Percentiles rank a stretch among this genome's conserved stretches.
These are phyloP conservation scores for Chloris gayana DNA, from an alignment of 176 grass and related monocot species.

Conservation along the genomic window DNA sequence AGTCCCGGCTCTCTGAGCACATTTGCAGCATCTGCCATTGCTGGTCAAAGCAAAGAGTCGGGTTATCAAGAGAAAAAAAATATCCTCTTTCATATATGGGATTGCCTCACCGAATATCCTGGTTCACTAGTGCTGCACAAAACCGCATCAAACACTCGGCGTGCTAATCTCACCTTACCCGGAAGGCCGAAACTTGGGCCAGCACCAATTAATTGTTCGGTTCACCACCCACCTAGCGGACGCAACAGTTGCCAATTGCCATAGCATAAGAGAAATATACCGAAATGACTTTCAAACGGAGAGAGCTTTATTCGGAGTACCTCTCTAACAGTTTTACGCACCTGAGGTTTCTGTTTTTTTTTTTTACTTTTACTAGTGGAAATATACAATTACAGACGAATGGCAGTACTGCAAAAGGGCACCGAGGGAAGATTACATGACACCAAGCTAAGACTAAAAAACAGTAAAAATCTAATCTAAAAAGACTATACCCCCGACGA, in stretches of 20 bases:
- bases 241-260: no score
- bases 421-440: not conserved
- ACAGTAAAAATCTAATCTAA: constrained; percentile 16
- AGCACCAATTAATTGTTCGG: no score
- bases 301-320: not conserved
- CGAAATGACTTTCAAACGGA: not conserved
- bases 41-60: no score
- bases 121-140: no score
- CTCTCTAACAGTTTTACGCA: not conserved
- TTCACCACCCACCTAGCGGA: not conserved
- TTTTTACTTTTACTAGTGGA: not conserved
- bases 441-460: constrained; percentile 11
- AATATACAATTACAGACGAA: constrained; percentile 8
- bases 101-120: no score
- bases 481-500: constrained; percentile 26
- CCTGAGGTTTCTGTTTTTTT: not conserved
- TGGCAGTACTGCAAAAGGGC: not conserved
- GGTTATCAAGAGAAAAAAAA: no score
- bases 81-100: no score
- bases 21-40: not conserved
- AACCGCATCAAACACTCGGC: no score
- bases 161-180: not conserved
- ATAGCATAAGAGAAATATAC: not conserved
- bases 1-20: not conserved
- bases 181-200: not conserved